These are phyloP conservation scores for Dryadomyces sulphureus DNA, from an alignment of 2,329 filamentous ascomycete species.

Conservation along the genomic window DNA sequence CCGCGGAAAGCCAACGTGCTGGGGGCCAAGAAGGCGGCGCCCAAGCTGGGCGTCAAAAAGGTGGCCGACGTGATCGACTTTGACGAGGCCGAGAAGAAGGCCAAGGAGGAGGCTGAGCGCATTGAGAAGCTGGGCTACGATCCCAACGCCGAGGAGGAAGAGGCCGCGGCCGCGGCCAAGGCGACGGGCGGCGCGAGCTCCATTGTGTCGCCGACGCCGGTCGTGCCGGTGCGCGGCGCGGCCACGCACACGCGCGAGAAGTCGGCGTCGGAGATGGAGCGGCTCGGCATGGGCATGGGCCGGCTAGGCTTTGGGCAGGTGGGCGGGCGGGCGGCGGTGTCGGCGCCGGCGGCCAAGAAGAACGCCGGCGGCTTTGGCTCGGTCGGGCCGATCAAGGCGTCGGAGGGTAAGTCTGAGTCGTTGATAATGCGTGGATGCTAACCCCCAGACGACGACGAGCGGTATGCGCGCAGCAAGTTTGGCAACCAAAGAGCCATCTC, in stretches of 20 bases:
- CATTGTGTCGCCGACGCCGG: slow-evolving; percentile 57
- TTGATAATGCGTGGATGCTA: too few relatives aligned
- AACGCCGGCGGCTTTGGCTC: slow-evolving; percentile 82
- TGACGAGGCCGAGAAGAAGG: slow-evolving; percentile 91
- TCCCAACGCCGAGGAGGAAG: slow-evolving; percentile 63
- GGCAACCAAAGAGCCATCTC: slow-evolving; percentile 90
- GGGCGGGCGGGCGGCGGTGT: slow-evolving; percentile 33
- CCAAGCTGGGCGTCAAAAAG: slow-evolving; percentile 86
- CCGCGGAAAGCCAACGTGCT: slow-evolving; percentile 77
- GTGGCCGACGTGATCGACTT: slow-evolving; percentile 79
- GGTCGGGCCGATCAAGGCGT: slow-evolving; percentile 58
- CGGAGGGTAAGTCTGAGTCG: slow-evolving; percentile 31
- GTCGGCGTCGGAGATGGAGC: slow-evolving; percentile 67
- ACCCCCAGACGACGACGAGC: slow-evolving; percentile 47
- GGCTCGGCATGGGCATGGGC: slow-evolving; percentile 76
- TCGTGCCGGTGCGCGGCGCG: slow-evolving; percentile 47
- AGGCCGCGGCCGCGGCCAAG: slow-evolving; percentile 27
- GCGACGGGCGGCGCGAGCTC: slow-evolving; percentile 23
- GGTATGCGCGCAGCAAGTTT: slow-evolving; percentile 78
- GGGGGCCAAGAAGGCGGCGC: slow-evolving; percentile 60
- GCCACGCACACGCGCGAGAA: slow-evolving; percentile 45
- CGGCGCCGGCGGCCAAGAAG: slow-evolving; percentile 31
- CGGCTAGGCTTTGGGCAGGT: slow-evolving; percentile 82
- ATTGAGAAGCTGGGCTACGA: slow-evolving; percentile 94
- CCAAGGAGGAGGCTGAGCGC: slow-evolving; percentile 91